Evolutionary conservation across 257 asterid species (phyloP), one percentile per base, ranked within the genome.

Genomic region (Handroanthus guayacan): DNA sequence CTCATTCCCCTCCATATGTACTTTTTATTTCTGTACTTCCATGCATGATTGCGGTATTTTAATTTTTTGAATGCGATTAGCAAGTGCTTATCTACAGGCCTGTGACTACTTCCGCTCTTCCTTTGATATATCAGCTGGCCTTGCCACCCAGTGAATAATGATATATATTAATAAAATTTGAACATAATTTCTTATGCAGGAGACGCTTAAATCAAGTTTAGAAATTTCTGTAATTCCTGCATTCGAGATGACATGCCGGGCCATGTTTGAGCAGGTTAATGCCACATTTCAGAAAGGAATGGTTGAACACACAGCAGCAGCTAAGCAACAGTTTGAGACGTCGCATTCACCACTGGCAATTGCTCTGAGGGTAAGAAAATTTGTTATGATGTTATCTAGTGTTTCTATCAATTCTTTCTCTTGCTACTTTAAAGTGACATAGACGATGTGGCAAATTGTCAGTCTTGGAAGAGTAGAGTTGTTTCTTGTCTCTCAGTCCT

Each of bases 221-320:
- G 97, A 92, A 81, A 87, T 81, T 79, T 88, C 93, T 14, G 91
- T 90, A 34, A 58, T 92, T 71, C 97, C 97, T 52, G 93, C 93
- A 31, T 90, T 92, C 47, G 95, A 92, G 89, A 84, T 82, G 89
- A 87, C 97, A 2, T 90, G 97, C 87, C 81, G 87, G 78, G 83
- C 92, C 58, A 85, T 92, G 95, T 88, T 92, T 75, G 96, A 90
- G 86, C 96, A 89, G 82, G 88, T 92, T 65, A 95, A 90, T 77
- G 79, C 91, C 50, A 66, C 93, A 44, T 89, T 90, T 75, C 95
- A 88, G 80, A 92, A 90, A 82, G 96, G 97, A 63, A 81, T 92
- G 87, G 76, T 79, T 47, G 96, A 92, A 84, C 97, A 92, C 76
- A 75, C 87, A 25, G 67, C 87, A 51, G 85, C 87, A 48, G 86